phyloP scores from a whole-genome alignment of 2,329 filamentous ascomycete species.

The Neopestalotiopsis sp. region DNA sequence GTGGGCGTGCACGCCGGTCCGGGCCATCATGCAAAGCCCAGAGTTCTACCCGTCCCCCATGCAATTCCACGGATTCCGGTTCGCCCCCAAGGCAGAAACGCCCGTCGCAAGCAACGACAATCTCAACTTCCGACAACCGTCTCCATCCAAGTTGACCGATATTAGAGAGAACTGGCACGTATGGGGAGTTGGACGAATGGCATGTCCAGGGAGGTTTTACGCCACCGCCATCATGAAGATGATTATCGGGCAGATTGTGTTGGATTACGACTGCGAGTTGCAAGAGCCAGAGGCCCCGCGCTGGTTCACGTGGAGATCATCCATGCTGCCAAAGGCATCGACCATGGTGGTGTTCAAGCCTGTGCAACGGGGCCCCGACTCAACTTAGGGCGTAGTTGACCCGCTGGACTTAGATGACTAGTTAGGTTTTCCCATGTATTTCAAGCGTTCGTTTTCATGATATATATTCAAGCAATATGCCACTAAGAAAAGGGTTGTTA shows the following conservation, averaged over 20 bases:
- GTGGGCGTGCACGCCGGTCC: constrained; percentile 7
- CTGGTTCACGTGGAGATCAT: constrained; percentile 21
- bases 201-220: constrained; percentile 21
- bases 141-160: not conserved
- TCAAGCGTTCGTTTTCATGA: too few relatives aligned
- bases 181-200: constrained; percentile 7
- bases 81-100: not conserved
- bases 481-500: too few relatives aligned
- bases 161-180: not conserved
- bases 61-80: constrained; percentile 9
- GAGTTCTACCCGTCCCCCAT: not conserved
- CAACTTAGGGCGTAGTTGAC: too few relatives aligned
- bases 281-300: constrained; percentile 7
- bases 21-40: not conserved
- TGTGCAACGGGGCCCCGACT: too few relatives aligned
- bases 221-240: constrained; percentile 23
- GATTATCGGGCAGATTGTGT: constrained; percentile 21
- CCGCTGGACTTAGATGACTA: too few relatives aligned
- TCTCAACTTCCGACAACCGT: not conserved
- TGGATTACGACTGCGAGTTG: constrained; percentile 22
- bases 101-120: not conserved
- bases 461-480: too few relatives aligned
- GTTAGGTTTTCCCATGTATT: too few relatives aligned
- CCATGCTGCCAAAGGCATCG: constrained; percentile 21
- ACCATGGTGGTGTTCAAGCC: too few relatives aligned